phyloP scores from a whole-genome alignment of 2,329 filamentous ascomycete species.

The Cryphonectria carpinicola region DNA sequence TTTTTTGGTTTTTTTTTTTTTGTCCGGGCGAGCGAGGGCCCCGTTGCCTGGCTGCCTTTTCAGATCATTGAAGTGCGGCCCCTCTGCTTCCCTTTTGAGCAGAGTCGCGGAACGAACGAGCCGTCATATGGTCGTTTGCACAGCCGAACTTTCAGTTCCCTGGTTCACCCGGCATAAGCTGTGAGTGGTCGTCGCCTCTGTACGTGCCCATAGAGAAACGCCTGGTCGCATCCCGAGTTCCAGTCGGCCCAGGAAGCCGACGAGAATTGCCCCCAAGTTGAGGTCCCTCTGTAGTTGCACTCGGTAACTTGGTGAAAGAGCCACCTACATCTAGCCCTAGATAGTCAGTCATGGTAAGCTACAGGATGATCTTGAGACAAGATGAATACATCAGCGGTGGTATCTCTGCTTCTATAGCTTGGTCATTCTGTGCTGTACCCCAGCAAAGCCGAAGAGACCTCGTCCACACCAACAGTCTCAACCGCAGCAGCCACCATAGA shows the following conservation, averaged over 20 bases:
- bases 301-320: neutral
- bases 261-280: neutral
- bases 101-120: neutral
- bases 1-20: neutral
- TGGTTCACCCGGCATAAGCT: neutral
- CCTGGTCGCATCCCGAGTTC: neutral
- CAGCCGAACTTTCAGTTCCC: neutral
- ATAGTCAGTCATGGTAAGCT: neutral
- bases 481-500: neutral
- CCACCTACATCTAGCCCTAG: neutral
- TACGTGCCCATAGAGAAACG: neutral
- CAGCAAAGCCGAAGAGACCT: neutral
- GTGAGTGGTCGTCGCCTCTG: neutral
- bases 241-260: neutral
- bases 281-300: neutral
- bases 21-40: neutral
- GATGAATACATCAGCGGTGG: neutral
- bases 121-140: neutral
- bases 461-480: neutral
- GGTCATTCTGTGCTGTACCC: neutral
- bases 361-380: neutral
- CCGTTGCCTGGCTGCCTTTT: neutral
- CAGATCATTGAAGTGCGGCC: neutral
- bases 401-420: neutral
- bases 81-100: conserved; percentile 1